Evolutionary conservation across 169 alveolate genomes (phyloP).

Genomic region (Cryptosporidium ryanae): DNA sequence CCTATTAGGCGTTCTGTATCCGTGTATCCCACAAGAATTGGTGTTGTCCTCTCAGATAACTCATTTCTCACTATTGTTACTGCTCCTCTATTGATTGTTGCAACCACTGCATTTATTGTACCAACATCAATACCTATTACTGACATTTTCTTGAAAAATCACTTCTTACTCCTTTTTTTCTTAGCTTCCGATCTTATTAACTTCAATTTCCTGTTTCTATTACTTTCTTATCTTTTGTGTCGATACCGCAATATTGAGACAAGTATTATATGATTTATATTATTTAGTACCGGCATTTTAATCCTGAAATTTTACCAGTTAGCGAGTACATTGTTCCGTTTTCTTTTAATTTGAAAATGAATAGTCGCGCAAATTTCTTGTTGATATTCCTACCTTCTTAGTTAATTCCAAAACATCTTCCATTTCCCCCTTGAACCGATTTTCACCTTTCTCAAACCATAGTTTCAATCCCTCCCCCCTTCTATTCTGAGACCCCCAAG

Average conservation of each 20-base stretch:
- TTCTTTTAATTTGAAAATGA: too few species aligned
- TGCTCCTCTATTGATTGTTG: conserved; percentile 94
- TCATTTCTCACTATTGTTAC: conserved; percentile 95
- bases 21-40: conserved; percentile 91
- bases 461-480: too few species aligned
- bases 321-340: too few species aligned
- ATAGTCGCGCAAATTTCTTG: too few species aligned
- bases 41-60: conserved; percentile 94
- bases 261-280: neutral
- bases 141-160: conserved; percentile 79
- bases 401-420: too few species aligned
- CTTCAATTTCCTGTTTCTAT: neutral
- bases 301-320: too few species aligned
- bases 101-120: conserved; percentile 93
- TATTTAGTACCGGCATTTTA: conserved; percentile 14
- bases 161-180: neutral
- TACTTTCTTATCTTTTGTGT: conserved; percentile 1
- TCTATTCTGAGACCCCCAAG: too few species aligned
- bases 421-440: too few species aligned
- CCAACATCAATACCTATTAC: conserved; percentile 98
- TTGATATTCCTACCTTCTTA: too few species aligned
- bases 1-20: conserved; percentile 92
- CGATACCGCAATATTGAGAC: conserved; percentile 55
- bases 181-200: neutral
- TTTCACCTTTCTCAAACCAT: too few species aligned